Conservation (phyloP, 2,329 filamentous ascomycete species). For the Botryotinia calthae region DNA sequence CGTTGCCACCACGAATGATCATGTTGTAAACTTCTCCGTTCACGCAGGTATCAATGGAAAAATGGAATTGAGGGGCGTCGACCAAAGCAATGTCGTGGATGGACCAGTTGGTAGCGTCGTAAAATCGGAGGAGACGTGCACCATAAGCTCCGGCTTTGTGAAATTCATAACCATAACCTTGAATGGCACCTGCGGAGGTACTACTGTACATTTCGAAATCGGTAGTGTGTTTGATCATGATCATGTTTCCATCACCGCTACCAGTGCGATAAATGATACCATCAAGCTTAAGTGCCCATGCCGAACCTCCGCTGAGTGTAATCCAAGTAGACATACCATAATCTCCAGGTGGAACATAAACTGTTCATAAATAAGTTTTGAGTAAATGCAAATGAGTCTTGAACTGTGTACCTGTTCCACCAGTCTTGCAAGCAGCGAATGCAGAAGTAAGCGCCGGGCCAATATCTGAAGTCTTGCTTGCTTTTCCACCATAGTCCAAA, state of each 20-base stretch:
- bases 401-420: conserved; percentile 43
- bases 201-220: conserved; percentile 55
- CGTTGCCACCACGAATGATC: conserved; percentile 51
- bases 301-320: conserved; percentile 46
- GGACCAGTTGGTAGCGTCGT: conserved; percentile 29
- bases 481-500: conserved; percentile 50
- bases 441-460: conserved; percentile 48
- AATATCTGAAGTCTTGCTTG: conserved; percentile 52
- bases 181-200: conserved; percentile 51
- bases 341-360: conserved; percentile 39
- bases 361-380: conserved; percentile 16
- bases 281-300: conserved; percentile 52
- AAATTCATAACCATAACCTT: conserved; percentile 51
- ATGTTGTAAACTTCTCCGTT: conserved; percentile 56
- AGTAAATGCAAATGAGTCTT: neutral
- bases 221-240: conserved; percentile 48
- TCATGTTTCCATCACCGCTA: conserved; percentile 49
- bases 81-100: conserved; percentile 33
- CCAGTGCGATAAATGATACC: conserved; percentile 53
- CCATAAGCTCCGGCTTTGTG: conserved; percentile 42
- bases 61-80: conserved; percentile 40
- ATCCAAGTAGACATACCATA: conserved; percentile 50
- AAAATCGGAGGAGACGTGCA: conserved; percentile 29
- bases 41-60: conserved; percentile 49
- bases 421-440: conserved; percentile 49